Evolutionary conservation across 495 filamentous ascomycete genomes (phyloP), one percentile per base, ranked within the genome.

Genomic region (Trichoderma orchidacearum): DNA sequence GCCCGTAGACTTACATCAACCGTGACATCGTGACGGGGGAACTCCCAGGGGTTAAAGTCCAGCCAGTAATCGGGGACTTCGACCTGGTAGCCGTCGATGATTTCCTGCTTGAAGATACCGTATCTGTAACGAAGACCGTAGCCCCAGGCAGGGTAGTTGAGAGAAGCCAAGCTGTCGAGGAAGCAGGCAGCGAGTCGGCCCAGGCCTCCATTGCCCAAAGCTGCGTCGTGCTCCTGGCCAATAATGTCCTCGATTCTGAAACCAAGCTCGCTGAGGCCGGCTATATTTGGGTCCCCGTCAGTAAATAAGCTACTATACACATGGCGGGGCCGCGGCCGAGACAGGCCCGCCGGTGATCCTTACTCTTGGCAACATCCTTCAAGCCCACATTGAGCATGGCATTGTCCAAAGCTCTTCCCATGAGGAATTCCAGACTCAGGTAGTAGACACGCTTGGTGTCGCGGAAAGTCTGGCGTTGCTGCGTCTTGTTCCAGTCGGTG

Each of bases 101-200:
- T 96, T 75, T 98, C 92, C 73, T 98, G 93, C 75, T 96, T 96
- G 82, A 98, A 98, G 66, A 98, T 98, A 61, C 93, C 93, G 68
- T 98, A 98, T 62, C 89, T 78, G 70, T 98, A 98, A 57, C 93
- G 82, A 61, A 98, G 70, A 17, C 90, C 93, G 62, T 98, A 98
- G 35, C 93, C 93, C 93, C 93, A 98, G 13, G 92, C 93, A 15
- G 93, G 87, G 64, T 86, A 96, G 73, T 97, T 92, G 58, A 98
- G 72, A 6, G 90, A 91, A 25, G 93, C 93, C 64, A 98, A 76
- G 58, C 90, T 95, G 74, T 98, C 93, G 56, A 98, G 79, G 72
- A 98, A 94, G 71, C 93, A 98, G 25, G 93, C 93, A 13, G 93
- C 93, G 51, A 98, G 79, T 62, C 93, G 89, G 30, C 93, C 93